These are phyloP conservation scores for Lumnitzera racemosa DNA, from an alignment of 345 rosid genomes.

Conservation along the genomic window DNA sequence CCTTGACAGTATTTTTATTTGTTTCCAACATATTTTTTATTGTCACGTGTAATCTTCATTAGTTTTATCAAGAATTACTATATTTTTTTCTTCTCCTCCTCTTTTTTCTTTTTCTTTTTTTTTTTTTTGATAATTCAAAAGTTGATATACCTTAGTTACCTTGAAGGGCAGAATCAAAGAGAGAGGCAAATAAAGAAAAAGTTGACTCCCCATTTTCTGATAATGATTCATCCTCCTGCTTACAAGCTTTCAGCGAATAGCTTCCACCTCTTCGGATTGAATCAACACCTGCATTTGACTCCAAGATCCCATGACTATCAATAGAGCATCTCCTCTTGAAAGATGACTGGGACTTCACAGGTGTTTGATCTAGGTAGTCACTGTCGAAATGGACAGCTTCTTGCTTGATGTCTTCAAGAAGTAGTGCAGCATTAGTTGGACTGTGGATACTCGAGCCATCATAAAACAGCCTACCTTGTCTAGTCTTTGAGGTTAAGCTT, in stretches of 20 bases:
- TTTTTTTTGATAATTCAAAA: background rate
- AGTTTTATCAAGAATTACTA: too few relatives aligned
- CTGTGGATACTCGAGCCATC: conserved; percentile 80
- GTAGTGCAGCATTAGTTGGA: conserved; percentile 82
- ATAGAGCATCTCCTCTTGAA: conserved; percentile 39
- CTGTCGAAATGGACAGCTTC: conserved; percentile 58
- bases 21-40: too few relatives aligned
- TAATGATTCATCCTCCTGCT: conserved; percentile 70
- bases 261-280: conserved; percentile 42
- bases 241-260: conserved; percentile 65
- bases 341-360: conserved; percentile 32
- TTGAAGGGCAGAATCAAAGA: conserved; percentile 82
- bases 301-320: conserved; percentile 32
- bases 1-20: too few relatives aligned
- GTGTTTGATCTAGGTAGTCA: conserved; percentile 39
- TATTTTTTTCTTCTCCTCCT: too few relatives aligned
- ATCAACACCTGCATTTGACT: conserved; percentile 32
- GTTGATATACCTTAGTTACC: conserved; percentile 30
- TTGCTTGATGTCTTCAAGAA: conserved; percentile 89
- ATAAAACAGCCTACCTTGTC: conserved; percentile 55
- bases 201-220: conserved; percentile 64
- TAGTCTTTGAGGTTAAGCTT: conserved; percentile 36
- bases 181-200: conserved; percentile 73
- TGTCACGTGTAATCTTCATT: too few relatives aligned
- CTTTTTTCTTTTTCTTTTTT: too few relatives aligned